These are phyloP conservation scores for Adiantum capillusveneris DNA, from an alignment of 75 land plant genomes.

Conservation along the genomic window DNA sequence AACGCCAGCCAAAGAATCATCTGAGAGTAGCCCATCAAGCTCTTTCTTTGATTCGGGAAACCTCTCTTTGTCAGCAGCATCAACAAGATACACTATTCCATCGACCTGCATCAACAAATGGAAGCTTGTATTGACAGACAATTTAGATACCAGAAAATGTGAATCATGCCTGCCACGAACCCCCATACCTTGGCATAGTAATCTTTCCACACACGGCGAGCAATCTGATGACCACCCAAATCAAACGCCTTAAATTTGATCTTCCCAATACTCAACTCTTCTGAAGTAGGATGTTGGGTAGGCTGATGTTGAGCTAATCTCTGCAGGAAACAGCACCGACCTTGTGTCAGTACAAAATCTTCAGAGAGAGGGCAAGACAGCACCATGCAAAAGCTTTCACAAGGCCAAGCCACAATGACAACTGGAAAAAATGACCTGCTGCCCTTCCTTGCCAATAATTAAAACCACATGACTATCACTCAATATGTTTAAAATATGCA, in stretches of 20 bases:
- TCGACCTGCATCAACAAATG: conserved; percentile 53
- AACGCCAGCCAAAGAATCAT: conserved; percentile 53
- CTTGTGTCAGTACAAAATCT: not conserved
- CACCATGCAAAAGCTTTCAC: not conserved
- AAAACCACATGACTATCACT: no score
- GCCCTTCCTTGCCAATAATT: no score
- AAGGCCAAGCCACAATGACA: not conserved
- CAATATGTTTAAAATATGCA: no score
- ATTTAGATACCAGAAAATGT: not conserved
- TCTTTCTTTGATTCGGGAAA: conserved; percentile 78
- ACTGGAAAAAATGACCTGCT: no score
- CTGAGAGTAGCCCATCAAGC: conserved; percentile 76
- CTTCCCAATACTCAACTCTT: no score
- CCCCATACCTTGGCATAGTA: conserved; percentile 71
- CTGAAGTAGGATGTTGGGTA: no score
- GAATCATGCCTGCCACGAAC: not conserved
- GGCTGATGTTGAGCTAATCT: conserved; percentile 82
- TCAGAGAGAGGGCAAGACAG: not conserved
- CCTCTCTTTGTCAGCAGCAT: conserved; percentile 71
- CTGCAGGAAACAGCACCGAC: conserved; percentile 18
- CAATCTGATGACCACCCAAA: conserved; percentile 74
- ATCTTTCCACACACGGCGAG: conserved; percentile 73
- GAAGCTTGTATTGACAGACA: not conserved
- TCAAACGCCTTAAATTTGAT: conserved; percentile 87
- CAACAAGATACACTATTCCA: conserved; percentile 77